Conservation (phyloP, 345 rosid genomes). For the Citrus sinensis region DVS_A1.0 CM039169.1:6602001-6602500, state of each 20-base stretch:
- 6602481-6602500: background rate
- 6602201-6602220: slow-evolving; percentile 32
- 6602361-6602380: slow-evolving; percentile 43
- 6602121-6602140: slow-evolving; percentile 30
- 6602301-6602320: background rate
- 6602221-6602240: slow-evolving; percentile 29
- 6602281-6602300: too few species aligned
- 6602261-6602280: slow-evolving; percentile 27
- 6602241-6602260: slow-evolving; percentile 28
- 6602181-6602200: slow-evolving; percentile 44
- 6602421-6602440: background rate
- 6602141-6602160: slow-evolving; percentile 21
- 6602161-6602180: slow-evolving; percentile 31
- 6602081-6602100: slow-evolving; percentile 31
- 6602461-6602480: slow-evolving; percentile 11
- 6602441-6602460: slow-evolving; percentile 7
- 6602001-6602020: slow-evolving; percentile 11
- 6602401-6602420: slow-evolving; percentile 25
- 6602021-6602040: background rate
- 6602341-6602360: background rate
- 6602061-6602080: slow-evolving; percentile 11
- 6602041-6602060: background rate
- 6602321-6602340: background rate
- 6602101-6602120: slow-evolving; percentile 27
- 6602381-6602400: slow-evolving; percentile 21